phyloP scores from a whole-genome alignment of 495 filamentous ascomycete species.

The Hypoxylon subgilvum region DNA sequence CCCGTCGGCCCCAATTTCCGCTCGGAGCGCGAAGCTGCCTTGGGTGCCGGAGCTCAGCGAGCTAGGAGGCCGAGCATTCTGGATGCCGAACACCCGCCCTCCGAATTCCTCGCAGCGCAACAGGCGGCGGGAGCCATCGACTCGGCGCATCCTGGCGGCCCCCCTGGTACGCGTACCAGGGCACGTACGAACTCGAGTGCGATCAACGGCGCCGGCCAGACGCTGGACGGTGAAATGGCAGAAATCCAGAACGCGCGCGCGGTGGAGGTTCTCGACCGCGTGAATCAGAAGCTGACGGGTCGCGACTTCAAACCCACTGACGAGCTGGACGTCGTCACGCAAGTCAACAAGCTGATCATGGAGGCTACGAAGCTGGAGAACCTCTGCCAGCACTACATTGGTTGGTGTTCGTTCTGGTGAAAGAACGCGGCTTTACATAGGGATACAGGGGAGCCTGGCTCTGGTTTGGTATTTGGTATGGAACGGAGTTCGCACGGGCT shows the following conservation, averaged over 20 bases:
- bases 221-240: slow-evolving; percentile 51
- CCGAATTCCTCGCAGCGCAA: slow-evolving; percentile 54
- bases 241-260: slow-evolving; percentile 94
- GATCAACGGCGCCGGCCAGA: slow-evolving; percentile 43
- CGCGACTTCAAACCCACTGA: slow-evolving; percentile 71
- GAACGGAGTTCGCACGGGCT: neutral
- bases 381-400: slow-evolving; percentile 98
- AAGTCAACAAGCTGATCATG: slow-evolving; percentile 90
- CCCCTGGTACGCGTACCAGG: slow-evolving; percentile 56
- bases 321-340: slow-evolving; percentile 82
- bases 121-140: slow-evolving; percentile 45
- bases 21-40: slow-evolving; percentile 68
- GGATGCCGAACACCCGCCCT: slow-evolving; percentile 62
- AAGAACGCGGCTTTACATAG: neutral
- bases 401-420: slow-evolving; percentile 94
- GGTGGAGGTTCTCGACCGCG: slow-evolving; percentile 86
- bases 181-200: slow-evolving; percentile 62
- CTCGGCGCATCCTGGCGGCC: slow-evolving; percentile 53
- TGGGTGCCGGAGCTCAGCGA: slow-evolving; percentile 51
- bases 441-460: neutral
- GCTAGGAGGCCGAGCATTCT: slow-evolving; percentile 73
- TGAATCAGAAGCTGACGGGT: slow-evolving; percentile 91
- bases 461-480: neutral
- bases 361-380: slow-evolving; percentile 98
- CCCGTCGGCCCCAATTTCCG: slow-evolving; percentile 77